A percentile compares a stretch with the other conserved stretches of the same genome.
Evolutionary conservation across 108 stramenopile species (phyloP).

Genomic region (Pseudonitzschia pungens): DNA sequence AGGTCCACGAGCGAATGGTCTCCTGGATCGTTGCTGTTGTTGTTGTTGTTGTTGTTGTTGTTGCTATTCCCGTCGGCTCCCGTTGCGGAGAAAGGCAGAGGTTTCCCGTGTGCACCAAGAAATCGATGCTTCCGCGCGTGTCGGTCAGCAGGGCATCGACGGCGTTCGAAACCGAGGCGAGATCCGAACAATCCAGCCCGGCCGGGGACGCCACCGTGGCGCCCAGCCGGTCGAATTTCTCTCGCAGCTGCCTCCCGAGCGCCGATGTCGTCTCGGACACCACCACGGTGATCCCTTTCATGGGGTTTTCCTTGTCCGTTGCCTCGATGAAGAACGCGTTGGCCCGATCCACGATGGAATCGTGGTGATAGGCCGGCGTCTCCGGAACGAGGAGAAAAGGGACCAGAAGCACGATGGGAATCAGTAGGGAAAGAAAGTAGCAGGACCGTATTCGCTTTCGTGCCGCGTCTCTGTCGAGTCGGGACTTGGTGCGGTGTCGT

Average conservation of each 20-base stretch:
- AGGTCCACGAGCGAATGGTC: neutral
- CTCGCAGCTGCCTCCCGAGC: neutral
- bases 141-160: slow-evolving; percentile 2
- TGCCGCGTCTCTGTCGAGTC: neutral
- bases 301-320: neutral
- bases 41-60: no score
- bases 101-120: neutral
- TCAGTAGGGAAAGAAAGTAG: neutral
- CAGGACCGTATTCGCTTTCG: slow-evolving; percentile 1
- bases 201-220: neutral
- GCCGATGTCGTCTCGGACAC: slow-evolving; percentile 4
- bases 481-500: no score
- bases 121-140: neutral
- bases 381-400: neutral
- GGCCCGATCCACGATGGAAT: neutral
- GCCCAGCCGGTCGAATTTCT: neutral
- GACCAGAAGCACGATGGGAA: slow-evolving; percentile 1
- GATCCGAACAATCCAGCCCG: neutral
- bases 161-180: neutral
- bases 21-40: neutral
- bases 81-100: neutral
- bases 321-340: neutral
- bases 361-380: neutral
- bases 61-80: no score
- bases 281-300: slow-evolving; percentile 10